Evolutionary conservation across 1,284 basidiomycete genomes (phyloP).

Genomic region (Rhodotorula sp.): DNA sequence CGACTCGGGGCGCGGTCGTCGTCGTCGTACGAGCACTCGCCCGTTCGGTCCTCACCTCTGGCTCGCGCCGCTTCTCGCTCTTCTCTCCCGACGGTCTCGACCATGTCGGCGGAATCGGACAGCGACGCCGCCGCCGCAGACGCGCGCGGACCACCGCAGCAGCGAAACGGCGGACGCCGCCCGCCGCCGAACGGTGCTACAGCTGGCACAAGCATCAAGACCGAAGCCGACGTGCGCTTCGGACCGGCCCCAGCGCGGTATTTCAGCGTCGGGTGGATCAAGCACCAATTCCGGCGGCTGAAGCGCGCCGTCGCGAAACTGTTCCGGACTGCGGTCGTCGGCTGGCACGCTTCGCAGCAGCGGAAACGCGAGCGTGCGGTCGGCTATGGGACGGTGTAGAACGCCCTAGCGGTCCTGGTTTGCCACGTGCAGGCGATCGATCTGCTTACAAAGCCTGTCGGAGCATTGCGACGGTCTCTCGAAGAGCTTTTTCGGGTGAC

Average conservation of each 20-base stretch:
- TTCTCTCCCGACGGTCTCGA: background rate
- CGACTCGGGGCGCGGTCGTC: too few species aligned
- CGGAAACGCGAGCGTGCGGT: background rate
- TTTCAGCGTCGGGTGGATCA: conserved; percentile 17
- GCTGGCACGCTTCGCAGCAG: conserved; percentile 5
- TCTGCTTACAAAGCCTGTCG: too few species aligned
- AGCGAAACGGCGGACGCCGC: background rate
- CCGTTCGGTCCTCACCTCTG: background rate
- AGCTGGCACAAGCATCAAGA: conserved; percentile 9
- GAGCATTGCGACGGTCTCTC: too few species aligned
- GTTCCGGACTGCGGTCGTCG: conserved; percentile 8
- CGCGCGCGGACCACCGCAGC: background rate
- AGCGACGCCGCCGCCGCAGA: background rate
- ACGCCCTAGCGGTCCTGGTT: background rate
- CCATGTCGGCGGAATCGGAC: background rate
- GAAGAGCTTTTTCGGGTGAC: too few species aligned
- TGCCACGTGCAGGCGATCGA: background rate
- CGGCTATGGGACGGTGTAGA: conserved; percentile 1
- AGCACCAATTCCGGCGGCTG: conserved; percentile 10
- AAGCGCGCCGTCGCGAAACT: conserved; percentile 1
- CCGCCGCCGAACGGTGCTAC: background rate
- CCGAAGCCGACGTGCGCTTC: conserved; percentile 33
- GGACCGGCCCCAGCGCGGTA: conserved; percentile 30
- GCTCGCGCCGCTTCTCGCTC: background rate
- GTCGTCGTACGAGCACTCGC: background rate